Percentiles rank a stretch among this genome's conserved stretches.
phyloP scores from a whole-genome alignment of 805 yeast species.

The Saccharomycopsis malanga region DNA sequence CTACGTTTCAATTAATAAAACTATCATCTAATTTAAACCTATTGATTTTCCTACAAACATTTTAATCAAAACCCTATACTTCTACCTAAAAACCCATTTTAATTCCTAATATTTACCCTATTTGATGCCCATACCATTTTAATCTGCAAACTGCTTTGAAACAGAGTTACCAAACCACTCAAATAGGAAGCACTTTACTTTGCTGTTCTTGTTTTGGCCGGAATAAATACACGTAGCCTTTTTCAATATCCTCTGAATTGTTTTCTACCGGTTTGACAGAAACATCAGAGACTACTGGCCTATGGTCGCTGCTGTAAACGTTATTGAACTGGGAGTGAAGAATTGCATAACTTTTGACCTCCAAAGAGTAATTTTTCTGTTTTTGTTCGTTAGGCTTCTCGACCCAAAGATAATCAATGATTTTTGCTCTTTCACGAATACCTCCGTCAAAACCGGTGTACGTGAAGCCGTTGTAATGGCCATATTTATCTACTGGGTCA shows the following conservation, averaged over 20 bases:
- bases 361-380: constrained; percentile 7
- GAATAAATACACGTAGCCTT: constrained; percentile 15
- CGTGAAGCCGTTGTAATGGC: constrained; percentile 40
- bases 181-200: constrained; percentile 11
- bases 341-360: constrained; percentile 30
- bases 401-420: constrained; percentile 28
- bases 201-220: constrained; percentile 8
- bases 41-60: too few relatives aligned
- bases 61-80: too few relatives aligned
- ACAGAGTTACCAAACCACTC: too few relatives aligned
- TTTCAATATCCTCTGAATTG: background rate
- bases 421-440: constrained; percentile 27
- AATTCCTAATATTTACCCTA: too few relatives aligned
- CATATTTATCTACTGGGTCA: constrained; percentile 31
- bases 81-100: too few relatives aligned
- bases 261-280: background rate
- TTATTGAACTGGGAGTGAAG: constrained; percentile 32
- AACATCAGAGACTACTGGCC: constrained; percentile 37
- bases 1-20: too few relatives aligned
- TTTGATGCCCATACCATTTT: too few relatives aligned
- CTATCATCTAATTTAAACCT: too few relatives aligned
- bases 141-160: too few relatives aligned
- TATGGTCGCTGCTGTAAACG: constrained; percentile 38
- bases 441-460: constrained; percentile 35
- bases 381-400: constrained; percentile 13